Evolutionary conservation across 2,329 filamentous ascomycete genomes (phyloP).

Genomic region (Lachnellula subtilissima): DNA sequence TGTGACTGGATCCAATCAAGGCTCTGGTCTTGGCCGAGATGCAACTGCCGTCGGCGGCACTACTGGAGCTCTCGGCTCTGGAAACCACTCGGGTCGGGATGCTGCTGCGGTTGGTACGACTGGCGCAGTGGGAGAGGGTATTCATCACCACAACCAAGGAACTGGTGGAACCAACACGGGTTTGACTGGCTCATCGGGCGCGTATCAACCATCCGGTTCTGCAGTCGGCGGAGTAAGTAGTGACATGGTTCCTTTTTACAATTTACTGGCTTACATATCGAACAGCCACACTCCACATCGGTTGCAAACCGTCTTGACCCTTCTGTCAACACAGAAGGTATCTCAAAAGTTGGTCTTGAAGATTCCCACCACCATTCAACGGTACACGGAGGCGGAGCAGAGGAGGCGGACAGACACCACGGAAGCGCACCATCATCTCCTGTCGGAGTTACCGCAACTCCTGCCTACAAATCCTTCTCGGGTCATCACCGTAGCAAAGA

Average conservation of each 20-base stretch:
- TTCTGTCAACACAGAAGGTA: conserved; percentile 9
- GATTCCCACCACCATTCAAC: conserved; percentile 16
- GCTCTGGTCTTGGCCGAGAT: no score
- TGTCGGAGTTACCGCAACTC: neutral
- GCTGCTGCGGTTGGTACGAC: conserved; percentile 12
- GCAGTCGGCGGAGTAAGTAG: conserved; percentile 21
- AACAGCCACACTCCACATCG: conserved; percentile 26
- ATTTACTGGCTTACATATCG: neutral
- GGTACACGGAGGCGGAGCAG: conserved; percentile 23
- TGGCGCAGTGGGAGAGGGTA: conserved; percentile 12
- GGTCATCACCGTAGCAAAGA: neutral
- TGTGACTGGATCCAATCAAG: neutral
- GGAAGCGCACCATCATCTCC: neutral
- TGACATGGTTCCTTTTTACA: no score
- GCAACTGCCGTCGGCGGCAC: no score
- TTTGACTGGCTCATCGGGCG: conserved; percentile 35
- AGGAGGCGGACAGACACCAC: conserved; percentile 22
- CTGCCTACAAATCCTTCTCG: neutral
- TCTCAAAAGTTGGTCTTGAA: conserved; percentile 7
- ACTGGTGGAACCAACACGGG: neutral
- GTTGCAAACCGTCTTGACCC: conserved; percentile 29
- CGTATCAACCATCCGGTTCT: neutral
- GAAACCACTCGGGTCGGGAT: conserved; percentile 5
- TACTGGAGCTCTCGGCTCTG: no score
- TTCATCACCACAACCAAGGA: conserved; percentile 15